A percentile compares a stretch with the other conserved stretches of the same genome.
phyloP scores from a whole-genome alignment of 768 basidiomycete genomes.

The Mycena venus region DNA sequence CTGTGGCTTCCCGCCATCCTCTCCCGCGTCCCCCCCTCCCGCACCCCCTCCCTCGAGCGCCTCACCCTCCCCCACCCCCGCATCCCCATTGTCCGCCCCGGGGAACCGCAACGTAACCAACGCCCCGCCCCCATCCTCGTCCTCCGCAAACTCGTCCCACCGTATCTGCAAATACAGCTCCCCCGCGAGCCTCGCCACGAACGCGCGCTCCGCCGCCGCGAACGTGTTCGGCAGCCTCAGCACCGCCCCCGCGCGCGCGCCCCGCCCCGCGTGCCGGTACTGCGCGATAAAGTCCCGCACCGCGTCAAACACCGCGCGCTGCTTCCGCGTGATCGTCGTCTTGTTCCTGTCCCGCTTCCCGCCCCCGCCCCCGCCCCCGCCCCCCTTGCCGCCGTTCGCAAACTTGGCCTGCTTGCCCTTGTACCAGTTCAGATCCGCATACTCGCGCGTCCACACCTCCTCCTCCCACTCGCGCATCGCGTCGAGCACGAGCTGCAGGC shows the following conservation, averaged over 20 bases:
- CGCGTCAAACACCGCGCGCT: conserved; percentile 83
- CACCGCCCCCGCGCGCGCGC: conserved; percentile 53
- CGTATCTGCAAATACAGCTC: conserved; percentile 82
- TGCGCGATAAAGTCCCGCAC: conserved; percentile 82
- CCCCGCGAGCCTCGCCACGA: conserved; percentile 81
- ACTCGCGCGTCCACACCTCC: conserved; percentile 93
- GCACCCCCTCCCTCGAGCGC: neutral
- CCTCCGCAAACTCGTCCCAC: conserved; percentile 98
- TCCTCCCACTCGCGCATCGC: conserved; percentile 91
- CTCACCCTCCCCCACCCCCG: conserved; percentile 44
- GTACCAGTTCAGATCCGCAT: conserved; percentile 91
- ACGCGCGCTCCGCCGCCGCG: conserved; percentile 83
- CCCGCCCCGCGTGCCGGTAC: conserved; percentile 47
- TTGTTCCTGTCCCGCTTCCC: neutral
- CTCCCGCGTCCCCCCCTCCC: conserved; percentile 29
- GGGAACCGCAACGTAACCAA: conserved; percentile 79
- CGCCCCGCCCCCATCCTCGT: conserved; percentile 85
- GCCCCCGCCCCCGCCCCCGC: neutral
- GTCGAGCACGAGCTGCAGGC: conserved; percentile 89
- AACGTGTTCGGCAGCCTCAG: conserved; percentile 85
- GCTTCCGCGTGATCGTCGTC: conserved; percentile 68
- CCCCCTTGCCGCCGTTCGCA: conserved; percentile 73
- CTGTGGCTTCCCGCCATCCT: conserved; percentile 48
- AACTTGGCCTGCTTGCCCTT: conserved; percentile 92
- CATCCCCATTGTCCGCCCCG: conserved; percentile 46